Percentiles rank a stretch among this genome's conserved stretches.
Evolutionary conservation across 2,329 filamentous ascomycete genomes (phyloP).

Genomic region (Fusarium piperis): DNA sequence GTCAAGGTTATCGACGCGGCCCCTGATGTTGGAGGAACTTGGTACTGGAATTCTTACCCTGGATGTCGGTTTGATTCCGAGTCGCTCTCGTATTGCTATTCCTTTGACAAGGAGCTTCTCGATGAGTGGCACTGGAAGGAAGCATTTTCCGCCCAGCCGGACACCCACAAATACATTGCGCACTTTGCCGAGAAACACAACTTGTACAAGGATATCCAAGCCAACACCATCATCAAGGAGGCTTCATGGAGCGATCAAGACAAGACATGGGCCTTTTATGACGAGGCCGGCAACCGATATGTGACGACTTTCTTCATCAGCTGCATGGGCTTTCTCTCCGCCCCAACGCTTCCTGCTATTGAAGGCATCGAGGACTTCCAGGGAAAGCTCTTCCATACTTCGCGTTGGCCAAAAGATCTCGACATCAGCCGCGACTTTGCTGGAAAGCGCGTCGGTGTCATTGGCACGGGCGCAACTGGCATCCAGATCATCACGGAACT

Average conservation of each 20-base stretch:
- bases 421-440: background rate
- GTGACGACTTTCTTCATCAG: background rate
- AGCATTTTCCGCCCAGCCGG: slow-evolving; percentile 52
- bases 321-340: background rate
- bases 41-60: slow-evolving; percentile 42
- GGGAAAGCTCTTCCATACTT: background rate
- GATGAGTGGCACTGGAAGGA: slow-evolving; percentile 36
- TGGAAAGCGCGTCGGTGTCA: background rate
- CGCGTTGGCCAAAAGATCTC: background rate
- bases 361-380: background rate
- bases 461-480: background rate
- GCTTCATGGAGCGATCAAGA: background rate
- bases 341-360: background rate
- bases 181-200: background rate
- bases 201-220: background rate
- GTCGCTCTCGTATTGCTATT: slow-evolving; percentile 52
- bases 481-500: background rate
- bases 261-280: background rate
- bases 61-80: slow-evolving; percentile 50
- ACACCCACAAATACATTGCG: background rate
- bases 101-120: slow-evolving; percentile 30
- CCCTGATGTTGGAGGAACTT: slow-evolving; percentile 36
- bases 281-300: background rate
- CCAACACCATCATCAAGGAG: background rate
- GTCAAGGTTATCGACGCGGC: slow-evolving; percentile 33